A percentile compares a stretch with the other conserved stretches of the same genome.
Conservation (phyloP, 2,329 filamentous ascomycete genomes). For the Juglanconis sp. region DNA sequence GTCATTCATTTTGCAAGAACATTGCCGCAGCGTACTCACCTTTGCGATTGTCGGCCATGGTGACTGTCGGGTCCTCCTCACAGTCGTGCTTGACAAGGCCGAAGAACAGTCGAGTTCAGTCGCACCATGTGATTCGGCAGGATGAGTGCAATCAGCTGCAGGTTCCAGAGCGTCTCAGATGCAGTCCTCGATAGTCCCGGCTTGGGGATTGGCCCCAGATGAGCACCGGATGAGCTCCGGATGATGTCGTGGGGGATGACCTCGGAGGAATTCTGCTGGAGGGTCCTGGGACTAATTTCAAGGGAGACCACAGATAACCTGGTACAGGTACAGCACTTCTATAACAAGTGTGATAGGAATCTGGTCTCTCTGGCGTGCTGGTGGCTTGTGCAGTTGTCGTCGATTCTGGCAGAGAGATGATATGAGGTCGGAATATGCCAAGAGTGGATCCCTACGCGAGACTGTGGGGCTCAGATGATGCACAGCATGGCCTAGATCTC, state of each 20-base stretch:
- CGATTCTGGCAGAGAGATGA: background rate
- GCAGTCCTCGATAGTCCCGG: background rate
- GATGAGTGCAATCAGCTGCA: background rate
- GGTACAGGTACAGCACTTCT: background rate
- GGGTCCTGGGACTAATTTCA: background rate
- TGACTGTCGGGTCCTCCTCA: conserved; percentile 3
- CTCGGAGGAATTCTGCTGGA: background rate
- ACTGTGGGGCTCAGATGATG: background rate
- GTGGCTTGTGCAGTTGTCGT: background rate
- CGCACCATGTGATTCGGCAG: background rate
- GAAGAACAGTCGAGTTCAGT: background rate
- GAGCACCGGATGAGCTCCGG: background rate
- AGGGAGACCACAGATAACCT: background rate
- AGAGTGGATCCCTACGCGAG: background rate
- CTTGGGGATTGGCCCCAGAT: background rate
- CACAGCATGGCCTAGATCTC: background rate
- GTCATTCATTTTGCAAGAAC: background rate
- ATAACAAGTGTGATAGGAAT: background rate
- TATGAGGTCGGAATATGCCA: background rate
- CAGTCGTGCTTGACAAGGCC: background rate
- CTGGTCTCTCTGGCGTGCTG: background rate
- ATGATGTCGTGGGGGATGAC: background rate
- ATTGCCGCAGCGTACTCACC: conserved; percentile 7
- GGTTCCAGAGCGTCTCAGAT: background rate
- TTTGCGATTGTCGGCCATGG: conserved; percentile 18